phyloP scores from a whole-genome alignment of 768 basidiomycete species.

The Porphyrellus cyaneotinctus region DNA sequence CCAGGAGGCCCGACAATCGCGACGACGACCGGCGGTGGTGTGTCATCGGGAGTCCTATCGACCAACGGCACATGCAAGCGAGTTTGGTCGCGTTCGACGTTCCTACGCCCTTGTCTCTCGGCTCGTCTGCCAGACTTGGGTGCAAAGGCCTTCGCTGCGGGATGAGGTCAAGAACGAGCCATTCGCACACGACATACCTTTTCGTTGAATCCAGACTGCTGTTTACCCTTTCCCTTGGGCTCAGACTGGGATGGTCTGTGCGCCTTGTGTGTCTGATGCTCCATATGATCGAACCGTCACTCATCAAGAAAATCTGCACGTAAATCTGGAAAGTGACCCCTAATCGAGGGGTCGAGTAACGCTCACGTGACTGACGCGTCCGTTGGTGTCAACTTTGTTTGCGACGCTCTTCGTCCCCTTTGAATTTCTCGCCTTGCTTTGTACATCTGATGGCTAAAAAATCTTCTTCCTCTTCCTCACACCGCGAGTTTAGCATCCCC shows the following conservation, averaged over 20 bases:
- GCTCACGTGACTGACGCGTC: slow-evolving; percentile 31
- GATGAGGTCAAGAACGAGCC: neutral
- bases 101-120: slow-evolving; percentile 83
- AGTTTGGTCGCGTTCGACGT: slow-evolving; percentile 90
- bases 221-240: slow-evolving; percentile 60
- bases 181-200: slow-evolving; percentile 49
- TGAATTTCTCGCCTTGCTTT: slow-evolving; percentile 10
- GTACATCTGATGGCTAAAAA: slow-evolving; percentile 24
- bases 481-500: slow-evolving; percentile 50
- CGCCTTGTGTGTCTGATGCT: slow-evolving; percentile 74
- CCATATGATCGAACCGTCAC: too few relatives aligned
- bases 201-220: slow-evolving; percentile 81
- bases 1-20: slow-evolving; percentile 96
- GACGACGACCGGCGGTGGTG: slow-evolving; percentile 90
- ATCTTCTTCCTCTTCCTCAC: slow-evolving; percentile 25
- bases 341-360: slow-evolving; percentile 8
- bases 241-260: slow-evolving; percentile 76
- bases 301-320: neutral
- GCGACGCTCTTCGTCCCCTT: slow-evolving; percentile 8
- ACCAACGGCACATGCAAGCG: slow-evolving; percentile 94
- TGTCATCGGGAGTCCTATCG: slow-evolving; percentile 86
- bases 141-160: slow-evolving; percentile 67
- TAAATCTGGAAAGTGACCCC: slow-evolving; percentile 19
- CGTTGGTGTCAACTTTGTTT: slow-evolving; percentile 20
- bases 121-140: slow-evolving; percentile 87